These are phyloP conservation scores for Vitis hybrid DNA, from an alignment of 177 flowering plant species.

Conservation along the genomic window DNA sequence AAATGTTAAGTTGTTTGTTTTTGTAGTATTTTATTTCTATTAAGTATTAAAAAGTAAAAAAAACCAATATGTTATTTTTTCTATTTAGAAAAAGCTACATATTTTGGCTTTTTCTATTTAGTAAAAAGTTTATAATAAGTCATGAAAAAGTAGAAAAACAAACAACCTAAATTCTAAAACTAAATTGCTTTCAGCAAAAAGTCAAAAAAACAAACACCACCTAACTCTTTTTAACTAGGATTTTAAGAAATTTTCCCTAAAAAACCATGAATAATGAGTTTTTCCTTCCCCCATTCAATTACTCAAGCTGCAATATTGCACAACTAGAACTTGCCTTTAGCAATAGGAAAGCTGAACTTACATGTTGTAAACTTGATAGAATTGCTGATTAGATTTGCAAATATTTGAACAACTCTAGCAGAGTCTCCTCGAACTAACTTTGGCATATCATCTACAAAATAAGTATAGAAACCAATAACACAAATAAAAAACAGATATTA, in stretches of 20 bases:
- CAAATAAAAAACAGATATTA: slow-evolving; percentile 2
- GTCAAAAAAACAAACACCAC: too few relatives aligned
- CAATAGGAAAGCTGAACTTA: slow-evolving; percentile 34
- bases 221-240: background rate
- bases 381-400: slow-evolving; percentile 92
- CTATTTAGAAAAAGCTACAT: too few relatives aligned
- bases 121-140: too few relatives aligned
- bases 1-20: too few relatives aligned
- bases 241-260: background rate
- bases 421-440: slow-evolving; percentile 84
- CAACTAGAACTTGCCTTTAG: background rate
- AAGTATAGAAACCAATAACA: background rate
- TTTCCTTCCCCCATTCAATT: background rate
- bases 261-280: background rate
- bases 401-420: slow-evolving; percentile 91
- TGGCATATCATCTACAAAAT: slow-evolving; percentile 81
- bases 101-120: too few relatives aligned
- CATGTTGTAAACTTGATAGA: slow-evolving; percentile 94
- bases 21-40: too few relatives aligned
- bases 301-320: background rate
- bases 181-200: too few relatives aligned
- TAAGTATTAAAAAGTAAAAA: too few relatives aligned
- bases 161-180: too few relatives aligned
- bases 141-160: too few relatives aligned
- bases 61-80: too few relatives aligned